Base-by-base conservation (phyloP, 306 rosid genomes). In the Parietaria judaica region DNA sequence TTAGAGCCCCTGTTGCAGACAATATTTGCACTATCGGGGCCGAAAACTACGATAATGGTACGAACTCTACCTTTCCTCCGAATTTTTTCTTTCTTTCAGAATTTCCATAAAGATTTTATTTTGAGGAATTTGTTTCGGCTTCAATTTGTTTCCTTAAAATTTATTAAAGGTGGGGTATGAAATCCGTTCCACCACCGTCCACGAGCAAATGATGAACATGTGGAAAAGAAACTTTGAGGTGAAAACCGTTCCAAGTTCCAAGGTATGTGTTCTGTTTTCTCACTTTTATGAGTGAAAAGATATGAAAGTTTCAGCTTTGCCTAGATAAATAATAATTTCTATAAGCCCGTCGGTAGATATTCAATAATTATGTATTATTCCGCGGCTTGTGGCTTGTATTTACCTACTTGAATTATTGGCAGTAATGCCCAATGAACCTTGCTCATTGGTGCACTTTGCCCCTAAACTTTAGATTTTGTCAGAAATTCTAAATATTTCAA, bases 191-290 rank as follows among this genome's bases (percentile, higher is more conserved):
- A 88, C 92, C 7, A 67, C 49, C 57, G 90, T 92, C 76, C 98
- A 92, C 14, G 98, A 86, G 72, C 85, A 84, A 87, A 88, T 86
- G 96, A 95, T 92, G 66, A 71, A 84, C 65, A 84, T 88, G 98
- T 92, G 96, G 95, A 88, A 65, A 72, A 60, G 66, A 70, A 65
- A 75, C 66, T 92, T 92, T 11, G 85, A 88, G 13, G 78, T 92
- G 68, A 92, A 88, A 75, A 81, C 73, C 46, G 78, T 92, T 69
- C 74, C 98, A 7, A 82, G 76, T 70, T 85, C 96, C 9, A 86
- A 92, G 91, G 98, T 88, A 71, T n/a, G 61, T 36, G 23, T 51
- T 52, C 8, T 38, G 53, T 52, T 46, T 12, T 10, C n/a, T 16
- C 51, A 13, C 13, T 51, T 54, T 16, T 61, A 48, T 55, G 36